These are phyloP conservation scores for Platanthera zijinensis DNA, from an alignment of 106 monocot species.

Conservation along the genomic window DNA sequence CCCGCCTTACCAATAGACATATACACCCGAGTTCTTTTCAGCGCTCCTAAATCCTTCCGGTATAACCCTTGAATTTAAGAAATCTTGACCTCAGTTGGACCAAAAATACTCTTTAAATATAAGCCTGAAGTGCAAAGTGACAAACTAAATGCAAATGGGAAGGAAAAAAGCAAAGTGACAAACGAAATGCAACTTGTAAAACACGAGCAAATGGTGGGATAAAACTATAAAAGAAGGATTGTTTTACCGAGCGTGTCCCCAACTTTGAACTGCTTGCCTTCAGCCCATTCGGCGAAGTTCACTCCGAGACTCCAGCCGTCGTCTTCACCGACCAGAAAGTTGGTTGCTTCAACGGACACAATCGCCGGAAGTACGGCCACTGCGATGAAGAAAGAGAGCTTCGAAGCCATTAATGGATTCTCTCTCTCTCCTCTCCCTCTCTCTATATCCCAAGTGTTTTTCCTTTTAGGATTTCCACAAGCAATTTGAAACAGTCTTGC, in stretches of 20 bases:
- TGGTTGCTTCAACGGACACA: not conserved
- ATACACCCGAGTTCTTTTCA: too few relatives aligned
- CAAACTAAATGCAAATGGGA: too few relatives aligned
- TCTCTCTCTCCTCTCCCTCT: not conserved
- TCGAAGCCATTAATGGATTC: not conserved
- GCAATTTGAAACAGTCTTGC: not conserved
- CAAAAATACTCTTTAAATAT: too few relatives aligned
- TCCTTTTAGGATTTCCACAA: not conserved
- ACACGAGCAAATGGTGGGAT: too few relatives aligned
- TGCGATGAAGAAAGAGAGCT: not conserved
- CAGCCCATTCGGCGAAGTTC: constrained; percentile 16
- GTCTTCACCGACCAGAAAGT: constrained; percentile 11
- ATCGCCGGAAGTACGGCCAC: not conserved
- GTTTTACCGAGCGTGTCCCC: constrained; percentile 10
- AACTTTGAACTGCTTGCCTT: constrained; percentile 11
- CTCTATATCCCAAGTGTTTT: not conserved
- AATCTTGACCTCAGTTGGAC: too few relatives aligned
- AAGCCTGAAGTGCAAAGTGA: too few relatives aligned
- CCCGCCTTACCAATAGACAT: too few relatives aligned
- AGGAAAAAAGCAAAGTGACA: too few relatives aligned
- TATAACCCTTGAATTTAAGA: too few relatives aligned
- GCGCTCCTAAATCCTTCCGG: too few relatives aligned
- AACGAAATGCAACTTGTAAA: too few relatives aligned
- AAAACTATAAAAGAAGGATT: not conserved
- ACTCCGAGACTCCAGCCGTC: constrained; percentile 12